Percentiles rank a stretch among this genome's conserved stretches.
Evolutionary conservation across 116 monocot species (phyloP).

Genomic region (Thalassia testudinum): DNA sequence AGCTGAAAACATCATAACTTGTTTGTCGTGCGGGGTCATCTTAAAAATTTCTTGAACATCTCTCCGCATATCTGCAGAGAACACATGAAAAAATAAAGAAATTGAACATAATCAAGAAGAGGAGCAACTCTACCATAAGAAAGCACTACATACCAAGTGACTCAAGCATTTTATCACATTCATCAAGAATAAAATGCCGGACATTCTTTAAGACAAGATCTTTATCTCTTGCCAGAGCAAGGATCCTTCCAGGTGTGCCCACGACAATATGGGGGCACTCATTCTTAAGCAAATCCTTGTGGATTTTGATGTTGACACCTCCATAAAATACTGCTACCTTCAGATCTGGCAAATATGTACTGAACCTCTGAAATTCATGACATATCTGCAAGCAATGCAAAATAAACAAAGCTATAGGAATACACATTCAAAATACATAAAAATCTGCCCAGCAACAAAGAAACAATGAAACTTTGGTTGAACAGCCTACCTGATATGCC

Average conservation of each 20-base stretch:
- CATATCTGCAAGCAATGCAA: slow-evolving; percentile 97
- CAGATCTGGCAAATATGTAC: slow-evolving; percentile 70
- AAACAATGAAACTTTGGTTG: too few relatives aligned
- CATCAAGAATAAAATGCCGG: slow-evolving; percentile 97
- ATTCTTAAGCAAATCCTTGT: slow-evolving; percentile 91
- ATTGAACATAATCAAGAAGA: too few relatives aligned
- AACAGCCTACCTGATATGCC: slow-evolving; percentile 70
- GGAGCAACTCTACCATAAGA: neutral
- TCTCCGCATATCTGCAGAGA: slow-evolving; percentile 77
- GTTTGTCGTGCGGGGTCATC: slow-evolving; percentile 99
- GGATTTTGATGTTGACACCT: slow-evolving; percentile 76
- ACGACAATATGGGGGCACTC: slow-evolving; percentile 98
- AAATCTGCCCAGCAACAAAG: too few relatives aligned
- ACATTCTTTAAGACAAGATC: slow-evolving; percentile 93
- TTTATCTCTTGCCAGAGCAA: slow-evolving; percentile 87
- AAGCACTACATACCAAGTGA: slow-evolving; percentile 54
- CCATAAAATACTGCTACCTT: slow-evolving; percentile 98
- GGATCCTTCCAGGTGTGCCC: slow-evolving; percentile 94
- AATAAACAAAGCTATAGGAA: too few relatives aligned
- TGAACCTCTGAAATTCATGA: slow-evolving; percentile 97
- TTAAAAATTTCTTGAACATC: slow-evolving; percentile 99
- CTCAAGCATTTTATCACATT: slow-evolving; percentile 99
- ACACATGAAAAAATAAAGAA: neutral
- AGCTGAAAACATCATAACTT: slow-evolving; percentile 99
- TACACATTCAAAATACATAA: neutral